Percentiles rank a stretch among this genome's conserved stretches.
phyloP scores from a whole-genome alignment of 2,329 filamentous ascomycete species.

The Basipetospora sp. region DNA sequence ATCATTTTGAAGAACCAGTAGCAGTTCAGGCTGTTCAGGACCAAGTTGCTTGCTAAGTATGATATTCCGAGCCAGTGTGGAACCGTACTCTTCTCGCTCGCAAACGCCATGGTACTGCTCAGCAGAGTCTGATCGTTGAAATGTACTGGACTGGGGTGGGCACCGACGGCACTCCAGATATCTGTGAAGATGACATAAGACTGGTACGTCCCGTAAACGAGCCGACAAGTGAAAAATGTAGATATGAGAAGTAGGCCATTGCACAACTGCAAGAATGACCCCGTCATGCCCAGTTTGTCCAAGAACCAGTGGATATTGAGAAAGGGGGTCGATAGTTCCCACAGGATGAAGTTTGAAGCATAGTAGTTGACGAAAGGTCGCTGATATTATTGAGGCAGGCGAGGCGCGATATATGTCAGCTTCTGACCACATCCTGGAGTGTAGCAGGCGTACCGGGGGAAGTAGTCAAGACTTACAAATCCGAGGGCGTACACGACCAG shows the following conservation, averaged over 20 bases:
- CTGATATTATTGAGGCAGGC: slow-evolving; percentile 26
- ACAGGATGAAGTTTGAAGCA: slow-evolving; percentile 65
- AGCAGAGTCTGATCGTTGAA: slow-evolving; percentile 10
- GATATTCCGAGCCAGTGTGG: slow-evolving; percentile 55
- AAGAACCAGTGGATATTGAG: slow-evolving; percentile 87
- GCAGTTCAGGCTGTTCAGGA: slow-evolving; percentile 62
- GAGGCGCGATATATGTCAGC: too few relatives aligned
- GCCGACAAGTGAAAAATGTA: slow-evolving; percentile 62
- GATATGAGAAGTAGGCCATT: slow-evolving; percentile 59
- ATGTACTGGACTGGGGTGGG: slow-evolving; percentile 22
- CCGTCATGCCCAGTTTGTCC: slow-evolving; percentile 72
- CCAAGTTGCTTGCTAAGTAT: slow-evolving; percentile 57
- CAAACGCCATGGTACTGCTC: slow-evolving; percentile 26
- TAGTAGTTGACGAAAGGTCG: slow-evolving; percentile 77
- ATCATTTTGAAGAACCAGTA: slow-evolving; percentile 87
- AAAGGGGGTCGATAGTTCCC: slow-evolving; percentile 74
- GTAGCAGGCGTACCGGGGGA: too few relatives aligned
- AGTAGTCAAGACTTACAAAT: slow-evolving; percentile 53
- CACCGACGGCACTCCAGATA: slow-evolving; percentile 42
- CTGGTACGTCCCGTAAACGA: slow-evolving; percentile 64
- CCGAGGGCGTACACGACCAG: slow-evolving; percentile 62
- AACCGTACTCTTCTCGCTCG: slow-evolving; percentile 33
- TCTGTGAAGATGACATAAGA: slow-evolving; percentile 56
- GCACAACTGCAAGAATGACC: slow-evolving; percentile 56
- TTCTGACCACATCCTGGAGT: too few relatives aligned